phyloP scores from a whole-genome alignment of 352 stramenopile genomes.

The Pythium pyrilobum region DNA sequence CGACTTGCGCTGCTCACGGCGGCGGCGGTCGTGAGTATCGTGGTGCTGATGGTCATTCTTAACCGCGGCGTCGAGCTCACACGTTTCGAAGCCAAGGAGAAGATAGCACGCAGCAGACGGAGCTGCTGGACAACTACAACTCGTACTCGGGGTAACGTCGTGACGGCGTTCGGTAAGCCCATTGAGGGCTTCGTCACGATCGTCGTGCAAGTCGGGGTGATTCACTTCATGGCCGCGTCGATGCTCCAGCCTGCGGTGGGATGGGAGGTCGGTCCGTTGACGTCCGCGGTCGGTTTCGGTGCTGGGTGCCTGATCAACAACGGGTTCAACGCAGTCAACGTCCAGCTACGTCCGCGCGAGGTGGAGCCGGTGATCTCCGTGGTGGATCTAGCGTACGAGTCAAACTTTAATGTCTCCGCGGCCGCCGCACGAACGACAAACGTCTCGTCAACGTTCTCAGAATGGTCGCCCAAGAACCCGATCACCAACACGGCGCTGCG shows the following conservation, averaged over 20 bases:
- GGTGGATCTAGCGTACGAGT: background rate
- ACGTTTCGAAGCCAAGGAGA: background rate
- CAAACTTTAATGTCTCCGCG: background rate
- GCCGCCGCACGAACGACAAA: background rate
- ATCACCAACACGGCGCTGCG: constrained; percentile 13
- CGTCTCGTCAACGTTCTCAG: background rate
- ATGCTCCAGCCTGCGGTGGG: background rate
- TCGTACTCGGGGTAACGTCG: constrained; percentile 12
- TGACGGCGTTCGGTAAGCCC: constrained; percentile 1
- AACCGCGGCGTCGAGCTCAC: constrained; percentile 7
- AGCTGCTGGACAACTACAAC: constrained; percentile 17
- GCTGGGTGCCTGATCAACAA: constrained; percentile 4
- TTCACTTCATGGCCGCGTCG: background rate
- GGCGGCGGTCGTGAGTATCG: background rate
- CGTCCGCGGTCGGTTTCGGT: background rate
- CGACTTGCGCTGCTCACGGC: background rate
- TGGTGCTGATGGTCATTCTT: background rate
- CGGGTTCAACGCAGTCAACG: constrained; percentile 10
- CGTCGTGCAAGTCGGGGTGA: constrained; percentile 2
- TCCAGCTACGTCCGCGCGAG: constrained; percentile 3
- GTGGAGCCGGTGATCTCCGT: background rate
- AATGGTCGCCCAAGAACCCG: background rate
- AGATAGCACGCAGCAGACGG: background rate
- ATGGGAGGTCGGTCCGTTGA: background rate
- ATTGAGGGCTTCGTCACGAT: constrained; percentile 1